A percentile compares a stretch with the other conserved stretches of the same genome.
Evolutionary conservation across 2,329 filamentous ascomycete genomes (phyloP).

Genomic region (Clarireedia paspali): DNA sequence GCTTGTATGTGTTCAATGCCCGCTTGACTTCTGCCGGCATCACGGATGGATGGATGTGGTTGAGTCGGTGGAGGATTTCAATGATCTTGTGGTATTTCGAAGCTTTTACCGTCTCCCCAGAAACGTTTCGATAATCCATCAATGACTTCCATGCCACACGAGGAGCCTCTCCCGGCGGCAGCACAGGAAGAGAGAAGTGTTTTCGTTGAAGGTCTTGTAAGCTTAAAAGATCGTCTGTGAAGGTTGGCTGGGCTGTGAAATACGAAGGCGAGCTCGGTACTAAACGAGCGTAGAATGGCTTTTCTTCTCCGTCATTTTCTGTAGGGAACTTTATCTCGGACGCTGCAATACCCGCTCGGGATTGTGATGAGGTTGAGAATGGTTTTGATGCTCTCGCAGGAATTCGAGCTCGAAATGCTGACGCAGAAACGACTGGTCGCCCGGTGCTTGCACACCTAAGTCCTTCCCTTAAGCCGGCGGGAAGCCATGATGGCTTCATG

Average conservation of each 20-base stretch:
- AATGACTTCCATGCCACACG: constrained; percentile 75
- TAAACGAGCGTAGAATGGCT: constrained; percentile 53
- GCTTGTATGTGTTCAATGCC: constrained; percentile 63
- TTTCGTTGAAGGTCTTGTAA: constrained; percentile 65
- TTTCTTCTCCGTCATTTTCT: constrained; percentile 15
- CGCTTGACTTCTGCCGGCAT: constrained; percentile 61
- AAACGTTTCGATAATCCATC: constrained; percentile 62
- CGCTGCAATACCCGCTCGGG: constrained; percentile 34
- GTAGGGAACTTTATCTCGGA: constrained; percentile 36
- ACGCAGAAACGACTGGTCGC: constrained; percentile 10
- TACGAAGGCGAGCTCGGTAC: constrained; percentile 87
- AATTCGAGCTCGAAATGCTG: constrained; percentile 11
- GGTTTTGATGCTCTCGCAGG: constrained; percentile 17
- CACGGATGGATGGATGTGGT: constrained; percentile 74
- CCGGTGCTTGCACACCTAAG: constrained; percentile 18
- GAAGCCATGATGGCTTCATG: constrained; percentile 29
- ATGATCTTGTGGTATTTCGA: constrained; percentile 75
- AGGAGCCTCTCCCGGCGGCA: constrained; percentile 58
- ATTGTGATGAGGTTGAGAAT: constrained; percentile 23
- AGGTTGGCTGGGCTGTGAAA: constrained; percentile 77
- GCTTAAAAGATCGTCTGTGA: constrained; percentile 75
- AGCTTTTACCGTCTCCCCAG: constrained; percentile 66
- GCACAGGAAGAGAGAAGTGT: constrained; percentile 64
- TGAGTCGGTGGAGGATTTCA: constrained; percentile 67
- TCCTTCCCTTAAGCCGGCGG: constrained; percentile 21